phyloP scores from a whole-genome alignment of 2,329 filamentous ascomycete species.

The Triangularia verruculosa region DNA sequence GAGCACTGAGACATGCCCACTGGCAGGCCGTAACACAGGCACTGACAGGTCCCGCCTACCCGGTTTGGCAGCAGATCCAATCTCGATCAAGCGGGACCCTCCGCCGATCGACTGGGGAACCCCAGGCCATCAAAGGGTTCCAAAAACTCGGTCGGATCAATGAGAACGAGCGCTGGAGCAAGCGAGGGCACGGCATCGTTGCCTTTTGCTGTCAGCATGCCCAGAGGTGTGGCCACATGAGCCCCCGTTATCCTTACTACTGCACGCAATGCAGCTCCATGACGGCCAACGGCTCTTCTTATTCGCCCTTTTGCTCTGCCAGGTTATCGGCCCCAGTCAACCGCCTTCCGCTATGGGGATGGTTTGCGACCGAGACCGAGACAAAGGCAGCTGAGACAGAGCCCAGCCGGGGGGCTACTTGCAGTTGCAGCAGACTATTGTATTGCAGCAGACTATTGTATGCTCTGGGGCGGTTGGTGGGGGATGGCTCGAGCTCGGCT shows the following conservation, averaged over 20 bases:
- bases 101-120: conserved; percentile 16
- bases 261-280: not conserved
- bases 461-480: not conserved
- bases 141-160: conserved; percentile 23
- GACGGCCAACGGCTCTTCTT: not conserved
- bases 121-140: conserved; percentile 3
- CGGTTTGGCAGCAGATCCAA: conserved; percentile 25
- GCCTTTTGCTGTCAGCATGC: not conserved
- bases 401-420: not conserved
- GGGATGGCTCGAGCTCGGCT: not conserved
- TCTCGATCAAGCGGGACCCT: conserved; percentile 25
- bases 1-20: not conserved
- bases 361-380: not conserved
- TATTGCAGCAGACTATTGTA: not conserved
- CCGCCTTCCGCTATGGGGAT: not conserved
- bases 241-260: not conserved
- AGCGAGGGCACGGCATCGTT: not conserved
- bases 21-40: conserved; percentile 15
- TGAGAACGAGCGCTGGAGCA: conserved; percentile 7
- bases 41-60: conserved; percentile 23
- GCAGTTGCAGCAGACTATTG: not conserved
- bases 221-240: conserved; percentile 1
- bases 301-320: conserved; percentile 1
- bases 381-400: not conserved
- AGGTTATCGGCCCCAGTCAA: not conserved